Base-by-base conservation (phyloP, 768 basidiomycete genomes). In the Exsudoporus frostii region DNA sequence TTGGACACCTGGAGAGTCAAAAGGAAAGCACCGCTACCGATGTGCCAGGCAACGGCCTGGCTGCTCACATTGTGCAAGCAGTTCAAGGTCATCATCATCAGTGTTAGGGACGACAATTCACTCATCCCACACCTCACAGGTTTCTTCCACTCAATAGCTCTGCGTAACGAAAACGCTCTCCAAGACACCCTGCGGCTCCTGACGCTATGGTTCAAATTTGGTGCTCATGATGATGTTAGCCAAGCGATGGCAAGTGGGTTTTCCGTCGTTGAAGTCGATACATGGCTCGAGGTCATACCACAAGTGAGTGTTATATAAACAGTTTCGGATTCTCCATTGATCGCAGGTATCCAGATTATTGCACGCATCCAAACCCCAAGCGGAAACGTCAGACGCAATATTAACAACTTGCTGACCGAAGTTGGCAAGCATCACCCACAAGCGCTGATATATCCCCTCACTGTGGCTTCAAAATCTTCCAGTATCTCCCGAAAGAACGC, bases 151-250 rank as follows among this genome's bases (percentile, higher is more conserved):
- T 98, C 97, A 0, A 96, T 99, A 56, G 81, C 90, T 32, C 76
- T 98, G 44, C 86, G 89, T 15, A 91, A 89, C 57, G 86, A 90
- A 59, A 92, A 95, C 63, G 88, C 95, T 1, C 74, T 99, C 9
- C 97, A 99, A 67, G 97, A 99, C 59, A 97, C 91, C 1, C 78
- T 99, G 14, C 83, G 97, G 17, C 75, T 98, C 8, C 75, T 99
- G 33, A 98, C 97, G 0, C 74, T 99, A 2, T 99, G 97, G 97
- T 99, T 99, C 79, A 96, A 96, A 64, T 98, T 88, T 66, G 97
- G 96, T 11, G 84, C 86, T 29, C 85, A 95, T 55, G 84, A 89
- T 44, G 88, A 92, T 52, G 94, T 99, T 60, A 92, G 87, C 62
- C 79, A 88, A 60, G 91, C 93, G 0, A 94, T 99, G 78, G 83